Conservation (phyloP, 164 flowering plant genomes). For the Aristolochia fimbriata region DNA sequence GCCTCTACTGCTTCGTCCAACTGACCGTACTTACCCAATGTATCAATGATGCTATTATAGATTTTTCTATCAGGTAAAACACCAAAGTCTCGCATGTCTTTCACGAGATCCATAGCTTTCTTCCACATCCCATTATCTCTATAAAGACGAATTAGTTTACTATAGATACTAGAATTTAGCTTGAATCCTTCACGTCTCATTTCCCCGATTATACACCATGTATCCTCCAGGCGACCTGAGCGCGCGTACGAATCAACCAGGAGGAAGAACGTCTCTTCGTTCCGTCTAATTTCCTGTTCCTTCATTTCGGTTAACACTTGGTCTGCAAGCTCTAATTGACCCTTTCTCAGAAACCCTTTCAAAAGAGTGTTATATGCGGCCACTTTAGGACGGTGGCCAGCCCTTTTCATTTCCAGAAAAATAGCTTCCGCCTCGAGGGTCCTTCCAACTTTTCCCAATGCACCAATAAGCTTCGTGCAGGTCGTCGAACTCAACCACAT, state of each 20-base stretch:
- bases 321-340: slow-evolving; percentile 37
- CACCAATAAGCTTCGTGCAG: slow-evolving; percentile 40
- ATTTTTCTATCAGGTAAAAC: slow-evolving; percentile 38
- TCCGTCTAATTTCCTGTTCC: slow-evolving; percentile 24
- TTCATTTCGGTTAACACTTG: slow-evolving; percentile 32
- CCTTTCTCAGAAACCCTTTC: slow-evolving; percentile 52
- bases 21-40: slow-evolving; percentile 70
- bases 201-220: slow-evolving; percentile 43
- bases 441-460: slow-evolving; percentile 53
- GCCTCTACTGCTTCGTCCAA: slow-evolving; percentile 54
- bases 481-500: slow-evolving; percentile 25
- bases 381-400: slow-evolving; percentile 26
- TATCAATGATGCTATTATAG: slow-evolving; percentile 68
- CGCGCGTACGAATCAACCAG: slow-evolving; percentile 46
- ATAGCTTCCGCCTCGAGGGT: slow-evolving; percentile 72
- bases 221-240: slow-evolving; percentile 58
- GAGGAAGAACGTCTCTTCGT: slow-evolving; percentile 45
- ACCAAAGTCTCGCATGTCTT: slow-evolving; percentile 54
- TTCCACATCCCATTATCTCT: slow-evolving; percentile 90
- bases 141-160: slow-evolving; percentile 59
- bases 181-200: slow-evolving; percentile 45
- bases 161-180: slow-evolving; percentile 39
- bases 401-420: slow-evolving; percentile 45
- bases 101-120: slow-evolving; percentile 54
- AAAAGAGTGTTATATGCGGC: slow-evolving; percentile 44